These are phyloP conservation scores for Ormosia emarginata DNA, from an alignment of 306 rosid species.

Conservation along the genomic window DNA sequence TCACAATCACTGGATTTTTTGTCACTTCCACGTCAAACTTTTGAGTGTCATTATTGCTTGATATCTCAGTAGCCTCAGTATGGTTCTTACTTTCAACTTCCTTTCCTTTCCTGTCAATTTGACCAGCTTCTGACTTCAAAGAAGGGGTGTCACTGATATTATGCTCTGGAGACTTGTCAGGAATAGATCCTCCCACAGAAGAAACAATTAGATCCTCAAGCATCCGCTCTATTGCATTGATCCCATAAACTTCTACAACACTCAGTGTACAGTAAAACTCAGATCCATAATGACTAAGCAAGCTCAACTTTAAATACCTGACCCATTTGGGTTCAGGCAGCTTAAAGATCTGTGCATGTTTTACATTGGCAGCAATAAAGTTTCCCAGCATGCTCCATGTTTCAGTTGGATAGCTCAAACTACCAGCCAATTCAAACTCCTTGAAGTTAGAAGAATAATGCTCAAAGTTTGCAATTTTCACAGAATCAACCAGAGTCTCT, in stretches of 20 bases:
- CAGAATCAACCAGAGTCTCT: constrained; percentile 74
- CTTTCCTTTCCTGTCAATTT: constrained; percentile 37
- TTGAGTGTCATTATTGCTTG: constrained; percentile 34
- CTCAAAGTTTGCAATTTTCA: constrained; percentile 85
- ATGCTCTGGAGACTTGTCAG: constrained; percentile 41
- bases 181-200: constrained; percentile 46
- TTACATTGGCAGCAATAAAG: constrained; percentile 72
- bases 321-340: constrained; percentile 76
- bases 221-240: constrained; percentile 83
- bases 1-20: constrained; percentile 27
- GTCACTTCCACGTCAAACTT: constrained; percentile 31
- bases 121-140: constrained; percentile 48
- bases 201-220: constrained; percentile 83
- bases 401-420: constrained; percentile 72
- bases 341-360: constrained; percentile 71
- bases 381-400: constrained; percentile 57
- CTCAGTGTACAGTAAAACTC: constrained; percentile 93
- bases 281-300: constrained; percentile 79
- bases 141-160: constrained; percentile 53
- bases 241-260: constrained; percentile 78
- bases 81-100: constrained; percentile 36
- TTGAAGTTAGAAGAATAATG: constrained; percentile 90
- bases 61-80: constrained; percentile 28
- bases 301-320: constrained; percentile 68
- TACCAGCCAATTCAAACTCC: constrained; percentile 66